Percentiles rank a stretch among this genome's conserved stretches.
Conservation (phyloP, 139 green algal genomes). For the Haematococcus lacustris region DNA sequence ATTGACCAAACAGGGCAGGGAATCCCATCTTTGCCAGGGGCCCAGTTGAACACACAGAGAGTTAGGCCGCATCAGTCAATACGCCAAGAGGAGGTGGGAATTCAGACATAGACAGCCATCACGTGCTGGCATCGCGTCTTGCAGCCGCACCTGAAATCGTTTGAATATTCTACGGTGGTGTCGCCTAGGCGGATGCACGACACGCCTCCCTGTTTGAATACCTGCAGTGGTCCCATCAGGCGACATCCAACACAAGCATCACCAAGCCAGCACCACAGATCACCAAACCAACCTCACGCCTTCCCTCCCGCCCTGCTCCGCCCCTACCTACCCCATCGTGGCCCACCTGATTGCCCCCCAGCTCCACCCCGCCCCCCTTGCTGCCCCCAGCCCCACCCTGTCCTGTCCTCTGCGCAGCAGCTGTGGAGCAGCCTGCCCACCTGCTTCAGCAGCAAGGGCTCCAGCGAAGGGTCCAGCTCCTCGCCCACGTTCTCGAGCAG, state of each 20-base stretch:
- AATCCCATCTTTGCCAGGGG: too few relatives aligned
- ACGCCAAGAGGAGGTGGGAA: too few relatives aligned
- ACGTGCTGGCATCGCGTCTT: too few relatives aligned
- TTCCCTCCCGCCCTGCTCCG: background rate
- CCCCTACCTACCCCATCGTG: constrained; percentile 54
- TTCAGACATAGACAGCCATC: too few relatives aligned
- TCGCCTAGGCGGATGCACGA: constrained; percentile 63
- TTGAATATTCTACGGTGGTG: constrained; percentile 54
- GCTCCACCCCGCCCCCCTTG: constrained; percentile 51
- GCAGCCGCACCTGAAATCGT: constrained; percentile 42
- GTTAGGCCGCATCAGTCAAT: too few relatives aligned
- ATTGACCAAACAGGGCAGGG: too few relatives aligned
- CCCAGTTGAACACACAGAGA: too few relatives aligned
- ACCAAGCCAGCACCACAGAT: background rate
- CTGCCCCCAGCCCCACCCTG: constrained; percentile 62
- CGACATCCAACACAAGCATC: background rate
- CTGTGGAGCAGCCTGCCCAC: constrained; percentile 32
- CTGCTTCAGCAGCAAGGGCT: constrained; percentile 72
- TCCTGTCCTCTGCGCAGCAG: constrained; percentile 59
- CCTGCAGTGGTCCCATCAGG: constrained; percentile 23
- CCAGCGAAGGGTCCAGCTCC: constrained; percentile 64
- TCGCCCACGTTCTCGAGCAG: constrained; percentile 56
- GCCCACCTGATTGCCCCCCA: too few relatives aligned
- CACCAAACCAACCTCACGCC: background rate
- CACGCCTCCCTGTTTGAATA: constrained; percentile 55